Percentiles rank a stretch among this genome's conserved stretches.
phyloP scores from a whole-genome alignment of 345 rosid genomes.

The Turnera subulata region DNA sequence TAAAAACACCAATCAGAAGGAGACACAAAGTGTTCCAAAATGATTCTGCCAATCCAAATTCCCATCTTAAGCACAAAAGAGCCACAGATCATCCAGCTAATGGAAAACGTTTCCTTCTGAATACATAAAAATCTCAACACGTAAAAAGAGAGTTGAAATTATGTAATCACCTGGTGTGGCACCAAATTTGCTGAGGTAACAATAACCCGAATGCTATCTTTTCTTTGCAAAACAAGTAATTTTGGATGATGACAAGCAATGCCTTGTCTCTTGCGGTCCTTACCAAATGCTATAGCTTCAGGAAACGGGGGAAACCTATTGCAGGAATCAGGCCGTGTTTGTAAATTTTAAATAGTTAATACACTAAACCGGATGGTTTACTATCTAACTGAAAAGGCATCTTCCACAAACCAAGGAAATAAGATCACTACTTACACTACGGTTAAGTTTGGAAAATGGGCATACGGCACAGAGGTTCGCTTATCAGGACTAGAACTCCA shows the following conservation, averaged over 20 bases:
- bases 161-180: slow-evolving; percentile 60
- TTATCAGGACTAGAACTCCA: slow-evolving; percentile 69
- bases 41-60: background rate
- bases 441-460: slow-evolving; percentile 64
- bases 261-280: slow-evolving; percentile 69
- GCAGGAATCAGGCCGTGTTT: slow-evolving; percentile 12
- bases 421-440: slow-evolving; percentile 53
- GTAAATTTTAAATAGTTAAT: slow-evolving; percentile 9
- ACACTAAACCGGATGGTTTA: background rate
- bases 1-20: background rate
- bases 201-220: slow-evolving; percentile 62
- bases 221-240: slow-evolving; percentile 73
- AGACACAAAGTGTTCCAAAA: background rate
- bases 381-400: background rate
- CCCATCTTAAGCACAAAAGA: background rate
- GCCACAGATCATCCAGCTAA: background rate
- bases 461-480: slow-evolving; percentile 54
- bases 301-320: slow-evolving; percentile 84
- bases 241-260: slow-evolving; percentile 97
- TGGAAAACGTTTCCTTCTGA: background rate
- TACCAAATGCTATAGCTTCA: slow-evolving; percentile 81
- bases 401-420: background rate
- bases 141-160: slow-evolving; percentile 1
- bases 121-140: background rate
- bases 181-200: slow-evolving; percentile 88